phyloP scores from a whole-genome alignment of 805 yeast species.

The Candida glaebosa region DNA sequence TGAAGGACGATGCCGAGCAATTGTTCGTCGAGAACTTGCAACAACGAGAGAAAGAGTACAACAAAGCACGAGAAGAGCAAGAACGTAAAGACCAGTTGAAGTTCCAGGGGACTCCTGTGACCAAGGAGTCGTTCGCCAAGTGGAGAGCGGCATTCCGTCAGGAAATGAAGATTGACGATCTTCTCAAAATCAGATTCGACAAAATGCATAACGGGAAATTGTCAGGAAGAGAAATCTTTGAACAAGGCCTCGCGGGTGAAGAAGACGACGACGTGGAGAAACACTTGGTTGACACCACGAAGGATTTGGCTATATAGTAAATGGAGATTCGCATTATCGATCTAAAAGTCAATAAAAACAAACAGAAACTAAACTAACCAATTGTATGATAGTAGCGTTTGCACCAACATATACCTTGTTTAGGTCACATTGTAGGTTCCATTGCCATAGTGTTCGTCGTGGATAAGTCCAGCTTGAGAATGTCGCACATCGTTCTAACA shows the following conservation, averaged over 20 bases:
- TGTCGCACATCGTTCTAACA: too few relatives aligned
- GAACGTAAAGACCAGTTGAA: conserved; percentile 87
- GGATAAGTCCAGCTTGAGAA: too few relatives aligned
- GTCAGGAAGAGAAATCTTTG: conserved; percentile 88
- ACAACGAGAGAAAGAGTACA: conserved; percentile 40
- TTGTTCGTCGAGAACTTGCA: conserved; percentile 58
- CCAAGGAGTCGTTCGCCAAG: conserved; percentile 61
- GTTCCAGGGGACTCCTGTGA: conserved; percentile 87
- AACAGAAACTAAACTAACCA: too few relatives aligned
- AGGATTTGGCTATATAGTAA: conserved; percentile 1
- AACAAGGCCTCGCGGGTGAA: conserved; percentile 77
- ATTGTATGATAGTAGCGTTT: too few relatives aligned
- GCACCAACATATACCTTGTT: too few relatives aligned
- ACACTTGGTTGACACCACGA: conserved; percentile 1
- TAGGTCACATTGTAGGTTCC: too few relatives aligned
- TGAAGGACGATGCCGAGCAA: conserved; percentile 79
- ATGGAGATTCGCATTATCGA: not conserved
- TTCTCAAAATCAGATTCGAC: conserved; percentile 48
- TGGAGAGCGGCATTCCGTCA: conserved; percentile 75
- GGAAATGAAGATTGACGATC: conserved; percentile 68
- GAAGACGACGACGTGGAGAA: conserved; percentile 39
- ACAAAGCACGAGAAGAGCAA: conserved; percentile 56
- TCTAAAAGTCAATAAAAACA: too few relatives aligned
- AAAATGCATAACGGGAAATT: conserved; percentile 71
- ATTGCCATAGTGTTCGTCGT: too few relatives aligned